Conservation (phyloP, 192 early-diverging fungal genomes). For the Coemansia sp. region DNA sequence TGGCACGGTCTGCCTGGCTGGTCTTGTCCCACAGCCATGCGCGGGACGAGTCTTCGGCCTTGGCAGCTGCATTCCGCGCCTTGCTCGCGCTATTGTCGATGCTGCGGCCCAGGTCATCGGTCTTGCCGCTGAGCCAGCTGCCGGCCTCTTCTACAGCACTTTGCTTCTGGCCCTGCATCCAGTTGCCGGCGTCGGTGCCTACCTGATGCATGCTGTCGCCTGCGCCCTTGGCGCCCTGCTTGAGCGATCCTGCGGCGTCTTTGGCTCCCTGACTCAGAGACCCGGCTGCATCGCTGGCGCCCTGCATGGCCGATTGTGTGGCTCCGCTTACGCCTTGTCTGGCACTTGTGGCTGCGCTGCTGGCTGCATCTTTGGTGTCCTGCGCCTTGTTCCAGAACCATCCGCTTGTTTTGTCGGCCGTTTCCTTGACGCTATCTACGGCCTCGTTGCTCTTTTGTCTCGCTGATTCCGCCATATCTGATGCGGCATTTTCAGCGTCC, state of each 20-base stretch:
- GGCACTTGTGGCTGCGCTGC: neutral
- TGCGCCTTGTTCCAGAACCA: conserved; percentile 40
- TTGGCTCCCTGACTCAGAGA: conserved; percentile 9
- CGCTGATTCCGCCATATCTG: too few species aligned
- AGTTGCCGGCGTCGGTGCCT: neutral
- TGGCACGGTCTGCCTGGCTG: conserved; percentile 12
- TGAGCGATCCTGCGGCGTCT: neutral
- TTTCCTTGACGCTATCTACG: conserved; percentile 7
- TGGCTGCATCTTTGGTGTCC: conserved; percentile 2
- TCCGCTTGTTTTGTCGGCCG: conserved; percentile 19
- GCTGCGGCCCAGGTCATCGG: conserved; percentile 8
- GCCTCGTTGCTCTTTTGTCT: neutral
- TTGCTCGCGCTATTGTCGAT: neutral
- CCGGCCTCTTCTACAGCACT: conserved; percentile 12
- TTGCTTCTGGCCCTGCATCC: conserved; percentile 9
- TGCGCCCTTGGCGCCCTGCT: neutral
- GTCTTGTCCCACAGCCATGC: conserved; percentile 19
- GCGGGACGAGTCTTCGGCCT: conserved; percentile 7
- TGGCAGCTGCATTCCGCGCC: conserved; percentile 1
- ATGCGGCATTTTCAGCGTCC: too few species aligned
- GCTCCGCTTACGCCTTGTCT: neutral
- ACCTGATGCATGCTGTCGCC: neutral
- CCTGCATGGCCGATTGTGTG: conserved; percentile 2
- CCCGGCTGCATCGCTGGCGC: neutral
- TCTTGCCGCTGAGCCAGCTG: conserved; percentile 16